Base-by-base conservation (phyloP, 163 green algal genomes). In the Picocystis sp. region DNA sequence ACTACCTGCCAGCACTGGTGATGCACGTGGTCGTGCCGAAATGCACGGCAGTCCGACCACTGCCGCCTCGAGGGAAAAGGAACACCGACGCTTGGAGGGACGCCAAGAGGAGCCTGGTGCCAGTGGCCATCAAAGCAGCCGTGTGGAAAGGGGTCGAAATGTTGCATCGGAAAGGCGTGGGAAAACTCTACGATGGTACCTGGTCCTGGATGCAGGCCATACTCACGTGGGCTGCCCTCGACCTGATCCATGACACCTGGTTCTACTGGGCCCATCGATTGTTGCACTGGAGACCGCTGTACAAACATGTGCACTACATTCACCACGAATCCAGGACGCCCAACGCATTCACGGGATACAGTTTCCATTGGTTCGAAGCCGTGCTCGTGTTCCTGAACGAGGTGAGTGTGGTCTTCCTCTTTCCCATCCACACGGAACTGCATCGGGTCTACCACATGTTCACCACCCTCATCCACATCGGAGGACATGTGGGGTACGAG, bases 251-350 rank as follows among this genome's bases (percentile, higher is more conserved):
- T 45, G 84, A 94, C 58, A 38, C 77, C 12, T 94, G 83, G 83
- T 94, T 94, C 65, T 94, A 93, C 67, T 90, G 77, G 74, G 90
- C 81, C 1, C 84, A 94, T 67, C 63, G 81, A 1, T 44, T 86
- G 51, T 71, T 94, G 53, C 84, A 94, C 70, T 87, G 73, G 71
- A 57, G 66, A 45, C 75, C 75, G 14, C 58, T 94, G 22, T 93
- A 90, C 63, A 51, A 55, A 17, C 66, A 75, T 44, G 57, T 94
- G 3, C 84, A 94, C 65, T 69, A 70, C 61, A 65, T 87, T 22
- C 84, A 94, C 60, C 84, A 94, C 69, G 72, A 64, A 76, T 81
- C 78, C 1, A 63, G 34, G 1, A 63, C 60, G 2, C 80, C 80
- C 22, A 83, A 74, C 6, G 61, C 80, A 1, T 87, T 84, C 47